Base-by-base conservation (phyloP, 2,329 filamentous ascomycete genomes). In the Calonectria henricotiae region DNA sequence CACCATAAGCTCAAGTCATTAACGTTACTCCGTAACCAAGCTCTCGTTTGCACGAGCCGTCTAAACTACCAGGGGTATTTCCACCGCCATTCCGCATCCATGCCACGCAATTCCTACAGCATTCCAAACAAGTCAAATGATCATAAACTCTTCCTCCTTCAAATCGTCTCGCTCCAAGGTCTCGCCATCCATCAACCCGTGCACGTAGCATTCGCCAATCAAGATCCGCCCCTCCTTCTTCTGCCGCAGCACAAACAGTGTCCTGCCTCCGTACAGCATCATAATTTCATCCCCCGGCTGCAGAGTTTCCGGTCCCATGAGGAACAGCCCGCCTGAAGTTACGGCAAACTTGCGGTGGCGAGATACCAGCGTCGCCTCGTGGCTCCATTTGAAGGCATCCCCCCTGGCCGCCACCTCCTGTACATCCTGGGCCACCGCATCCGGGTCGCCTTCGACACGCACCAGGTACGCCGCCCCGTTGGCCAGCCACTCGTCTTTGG, bases 171-270 rank as follows among this genome's bases (percentile, higher is more conserved):
- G 65, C 15, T 71, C 64, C 67, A 81, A 70, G 3, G 73, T 78
- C 69, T 83, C 81, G 1, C 81, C 80, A 37, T 79, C 72, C 82
- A 83, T 83, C 60, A 83, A 65, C 1, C 82, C 81, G 66, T 82
- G 80, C 3, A 81, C 78, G 67, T 83, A 83, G 41, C 81, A 83
- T 69, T 83, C 81, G 1, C 81, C 80, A 13, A 83, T 65, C 23
- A 83, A 63, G 15, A 64, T 68, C 79, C 80, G 82, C 3, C 54
- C 71, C 0, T 61, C 68, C 0, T 61, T 61, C 30, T 54, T 58
- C 55, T 41, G 71, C 11, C 81, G 74, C 5, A 83, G 66, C 32
- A 81, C 60, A 27, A 80, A 82, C 7, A 81, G 81, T 1, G 78
- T 78, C 51, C 68, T 78, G 0, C 81, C 81, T 3, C 82, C 82